Evolutionary conservation across 352 stramenopile species (phyloP), one percentile per base, ranked within the genome.

Genomic region (Pythium rhizo-oryzae): DNA sequence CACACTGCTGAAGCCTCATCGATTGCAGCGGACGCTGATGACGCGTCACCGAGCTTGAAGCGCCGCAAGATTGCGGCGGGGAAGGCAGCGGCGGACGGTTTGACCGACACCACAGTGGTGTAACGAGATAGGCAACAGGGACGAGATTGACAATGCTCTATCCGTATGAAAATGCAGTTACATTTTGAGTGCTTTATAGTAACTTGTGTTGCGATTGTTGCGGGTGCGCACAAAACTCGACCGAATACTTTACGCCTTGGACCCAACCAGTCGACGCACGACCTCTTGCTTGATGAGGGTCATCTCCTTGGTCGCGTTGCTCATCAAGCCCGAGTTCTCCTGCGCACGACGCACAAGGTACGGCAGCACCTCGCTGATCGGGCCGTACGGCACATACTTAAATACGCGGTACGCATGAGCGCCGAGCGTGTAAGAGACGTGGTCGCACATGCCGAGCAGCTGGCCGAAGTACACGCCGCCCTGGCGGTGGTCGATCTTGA

Each of bases 371-470:
- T 99, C 91, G 39, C 96, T 72, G 12, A 99, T 97, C 41, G 96
- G 80, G 13, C 98, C 98, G 77, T 99, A 99, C 28, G 97, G 98
- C 39, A 99, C 81, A 73, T 99, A 99, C 83, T 99, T 99, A 84
- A 97, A 99, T 43, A 95, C 95, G 72, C 93, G 93, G 77, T 97
- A 99, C 19, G 85, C 85, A 52, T 93, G 71, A n/a, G 75, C 77
- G 41, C 96, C 97, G 12, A 99, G 87, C 35, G 92, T 97, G 80
- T 98, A 99, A 43, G 92, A 98, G 18, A 99, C 80, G 77, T 99
- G 91, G 81, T 99, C 98, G 60, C 89, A 94, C 96, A 99, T 99
- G 67, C 98, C 97, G 35, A 99, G 93, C 25, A 99, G 85, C 76
- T 99, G 98, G 12, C 93, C 97, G 83, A 99, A 99, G 77, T 92